These are phyloP conservation scores for Inonotus obliquus DNA, from an alignment of 1,284 basidiomycete genomes.

Conservation along the genomic window DNA sequence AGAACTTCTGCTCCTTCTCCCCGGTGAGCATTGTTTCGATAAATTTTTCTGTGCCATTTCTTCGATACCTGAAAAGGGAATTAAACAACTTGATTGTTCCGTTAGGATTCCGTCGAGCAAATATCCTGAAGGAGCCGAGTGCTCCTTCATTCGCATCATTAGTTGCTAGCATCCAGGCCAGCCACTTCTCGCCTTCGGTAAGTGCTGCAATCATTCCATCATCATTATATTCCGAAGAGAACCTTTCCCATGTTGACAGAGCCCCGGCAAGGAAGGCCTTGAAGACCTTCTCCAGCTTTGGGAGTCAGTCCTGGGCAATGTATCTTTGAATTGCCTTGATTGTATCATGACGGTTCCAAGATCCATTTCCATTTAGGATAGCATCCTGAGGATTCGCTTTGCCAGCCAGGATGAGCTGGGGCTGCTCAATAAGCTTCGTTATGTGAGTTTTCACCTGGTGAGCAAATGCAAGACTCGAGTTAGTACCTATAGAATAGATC, in stretches of 20 bases:
- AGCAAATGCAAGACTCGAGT: too few relatives aligned
- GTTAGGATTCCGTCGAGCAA: neutral
- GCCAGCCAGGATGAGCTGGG: constrained; percentile 4
- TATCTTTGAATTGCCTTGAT: neutral
- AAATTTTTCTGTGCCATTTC: neutral
- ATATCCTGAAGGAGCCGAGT: neutral
- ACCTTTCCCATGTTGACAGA: too few relatives aligned
- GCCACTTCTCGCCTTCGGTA: neutral
- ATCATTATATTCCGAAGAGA: neutral
- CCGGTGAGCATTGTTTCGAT: neutral
- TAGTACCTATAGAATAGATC: too few relatives aligned
- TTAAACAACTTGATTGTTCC: neutral
- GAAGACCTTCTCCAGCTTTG: neutral
- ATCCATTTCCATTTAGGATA: neutral
- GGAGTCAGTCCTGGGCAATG: neutral
- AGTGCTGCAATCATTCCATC: neutral
- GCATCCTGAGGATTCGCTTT: neutral
- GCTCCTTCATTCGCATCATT: constrained; percentile 11
- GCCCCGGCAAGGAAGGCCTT: neutral
- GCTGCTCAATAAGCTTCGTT: constrained; percentile 5
- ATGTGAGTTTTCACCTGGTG: neutral
- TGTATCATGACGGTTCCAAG: neutral
- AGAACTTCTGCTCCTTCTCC: neutral
- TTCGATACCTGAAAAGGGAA: too few relatives aligned
- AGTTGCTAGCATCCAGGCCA: constrained; percentile 6